phyloP scores from a whole-genome alignment of 371 early-diverging fungal species.

The Rhizopus stolonifer region DNA sequence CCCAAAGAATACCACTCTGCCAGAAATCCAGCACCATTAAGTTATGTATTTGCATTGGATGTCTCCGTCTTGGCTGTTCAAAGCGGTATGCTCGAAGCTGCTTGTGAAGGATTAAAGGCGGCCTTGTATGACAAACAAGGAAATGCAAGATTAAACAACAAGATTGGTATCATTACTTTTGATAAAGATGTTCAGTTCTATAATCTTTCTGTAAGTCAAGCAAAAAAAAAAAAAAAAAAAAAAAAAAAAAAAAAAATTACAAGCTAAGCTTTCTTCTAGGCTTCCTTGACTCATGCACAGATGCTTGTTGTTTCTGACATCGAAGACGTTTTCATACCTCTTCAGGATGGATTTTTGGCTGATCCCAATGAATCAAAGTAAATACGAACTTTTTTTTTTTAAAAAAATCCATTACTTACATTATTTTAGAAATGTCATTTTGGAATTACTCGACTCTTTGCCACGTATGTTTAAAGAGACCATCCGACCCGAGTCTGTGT shows the following conservation, averaged over 20 bases:
- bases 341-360: slow-evolving; percentile 89
- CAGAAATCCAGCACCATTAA: slow-evolving; percentile 69
- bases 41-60: slow-evolving; percentile 93
- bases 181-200: slow-evolving; percentile 93
- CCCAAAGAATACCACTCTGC: slow-evolving; percentile 69
- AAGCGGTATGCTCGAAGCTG: slow-evolving; percentile 74
- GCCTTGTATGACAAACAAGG: slow-evolving; percentile 64
- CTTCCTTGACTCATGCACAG: slow-evolving; percentile 82
- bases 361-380: slow-evolving; percentile 76
- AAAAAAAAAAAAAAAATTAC: background rate
- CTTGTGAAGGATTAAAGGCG: slow-evolving; percentile 71
- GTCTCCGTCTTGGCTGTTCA: slow-evolving; percentile 86
- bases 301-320: slow-evolving; percentile 97
- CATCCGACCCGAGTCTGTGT: slow-evolving; percentile 73
- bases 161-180: slow-evolving; percentile 88
- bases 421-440: slow-evolving; percentile 66
- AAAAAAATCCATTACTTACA: background rate
- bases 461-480: slow-evolving; percentile 86
- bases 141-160: slow-evolving; percentile 31
- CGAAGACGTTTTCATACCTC: slow-evolving; percentile 90
- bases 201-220: slow-evolving; percentile 70
- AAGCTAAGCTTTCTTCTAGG: slow-evolving; percentile 31
- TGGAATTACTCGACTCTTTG: slow-evolving; percentile 77
- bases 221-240: background rate
- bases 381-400: background rate